phyloP scores from a whole-genome alignment of 768 basidiomycete genomes.

The Boletus speciosus region DNA sequence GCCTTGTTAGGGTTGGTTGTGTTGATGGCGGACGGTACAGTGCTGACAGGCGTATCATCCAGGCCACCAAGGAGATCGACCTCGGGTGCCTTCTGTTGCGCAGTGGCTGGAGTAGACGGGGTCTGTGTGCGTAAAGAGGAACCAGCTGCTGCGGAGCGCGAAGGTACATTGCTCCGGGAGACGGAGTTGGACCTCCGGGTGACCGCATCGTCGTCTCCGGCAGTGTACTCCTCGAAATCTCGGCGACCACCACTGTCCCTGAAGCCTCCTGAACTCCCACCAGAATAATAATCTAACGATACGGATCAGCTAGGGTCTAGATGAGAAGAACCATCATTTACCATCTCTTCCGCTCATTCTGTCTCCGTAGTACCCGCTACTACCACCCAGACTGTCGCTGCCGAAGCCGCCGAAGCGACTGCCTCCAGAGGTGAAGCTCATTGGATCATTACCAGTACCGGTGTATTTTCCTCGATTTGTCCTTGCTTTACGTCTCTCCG shows the following conservation, averaged over 20 bases:
- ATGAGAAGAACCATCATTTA: conserved; percentile 18
- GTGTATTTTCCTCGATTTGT: conserved; percentile 84
- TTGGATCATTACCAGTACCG: conserved; percentile 81
- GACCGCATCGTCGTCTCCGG: conserved; percentile 82
- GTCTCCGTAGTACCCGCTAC: conserved; percentile 45
- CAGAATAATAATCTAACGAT: conserved; percentile 35
- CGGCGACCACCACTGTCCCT: conserved; percentile 53
- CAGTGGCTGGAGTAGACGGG: conserved; percentile 25
- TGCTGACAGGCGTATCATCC: conserved; percentile 49
- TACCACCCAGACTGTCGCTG: conserved; percentile 42
- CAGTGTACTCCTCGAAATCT: conserved; percentile 92
- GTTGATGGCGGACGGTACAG: conserved; percentile 15
- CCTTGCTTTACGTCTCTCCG: conserved; percentile 91
- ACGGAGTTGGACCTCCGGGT: conserved; percentile 39
- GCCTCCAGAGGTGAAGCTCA: conserved; percentile 57
- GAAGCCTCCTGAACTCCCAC: conserved; percentile 53
- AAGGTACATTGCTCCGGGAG: conserved; percentile 27
- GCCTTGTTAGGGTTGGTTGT: conserved; percentile 29
- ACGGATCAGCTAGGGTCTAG: conserved; percentile 2
- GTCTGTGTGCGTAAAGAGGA: conserved; percentile 37
- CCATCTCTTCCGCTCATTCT: conserved; percentile 39
- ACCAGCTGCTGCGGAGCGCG: conserved; percentile 34
- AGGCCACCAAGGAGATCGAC: conserved; percentile 80
- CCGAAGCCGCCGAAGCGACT: conserved; percentile 72
- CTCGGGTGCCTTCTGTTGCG: conserved; percentile 46